Evolutionary conservation across 805 yeast species (phyloP).

Genomic region (Candida krabiensis): DNA sequence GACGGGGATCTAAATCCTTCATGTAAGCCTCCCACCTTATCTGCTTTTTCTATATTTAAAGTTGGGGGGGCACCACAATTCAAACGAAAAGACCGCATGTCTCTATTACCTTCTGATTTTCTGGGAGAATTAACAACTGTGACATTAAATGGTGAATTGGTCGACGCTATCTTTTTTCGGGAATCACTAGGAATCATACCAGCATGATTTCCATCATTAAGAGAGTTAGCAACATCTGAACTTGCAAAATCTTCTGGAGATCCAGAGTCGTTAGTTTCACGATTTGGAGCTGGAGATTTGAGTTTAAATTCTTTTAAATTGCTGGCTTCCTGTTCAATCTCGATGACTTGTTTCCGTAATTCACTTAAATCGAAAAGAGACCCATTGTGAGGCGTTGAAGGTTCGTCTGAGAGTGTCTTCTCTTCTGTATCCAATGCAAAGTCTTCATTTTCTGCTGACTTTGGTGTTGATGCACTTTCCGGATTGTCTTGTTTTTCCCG

Average conservation of each 20-base stretch:
- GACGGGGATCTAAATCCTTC: slow-evolving; percentile 10
- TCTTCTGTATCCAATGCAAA: slow-evolving; percentile 15
- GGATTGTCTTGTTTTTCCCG: slow-evolving; percentile 22
- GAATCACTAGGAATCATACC: neutral
- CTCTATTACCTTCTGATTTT: neutral
- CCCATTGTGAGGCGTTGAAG: no score
- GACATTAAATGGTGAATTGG: slow-evolving; percentile 21
- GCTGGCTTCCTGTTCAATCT: slow-evolving; percentile 40
- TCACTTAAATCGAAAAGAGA: slow-evolving; percentile 48
- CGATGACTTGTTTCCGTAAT: slow-evolving; percentile 42
- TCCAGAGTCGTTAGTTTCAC: slow-evolving; percentile 1
- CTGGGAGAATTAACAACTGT: slow-evolving; percentile 10
- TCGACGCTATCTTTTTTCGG: slow-evolving; percentile 3
- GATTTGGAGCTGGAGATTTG: slow-evolving; percentile 6
- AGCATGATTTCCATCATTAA: neutral
- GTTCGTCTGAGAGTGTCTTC: neutral
- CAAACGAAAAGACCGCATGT: neutral
- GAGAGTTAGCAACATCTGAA: neutral
- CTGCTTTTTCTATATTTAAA: neutral
- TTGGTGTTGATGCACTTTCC: slow-evolving; percentile 13
- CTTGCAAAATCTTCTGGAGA: slow-evolving; percentile 3
- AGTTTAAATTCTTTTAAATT: slow-evolving; percentile 22
- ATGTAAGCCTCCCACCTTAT: no score
- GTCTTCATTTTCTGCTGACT: slow-evolving; percentile 18
- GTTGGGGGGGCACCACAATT: neutral